A percentile compares a stretch with the other conserved stretches of the same genome.
Evolutionary conservation across 331 rosid species (phyloP).

Genomic region (Quercus tomentella): DNA sequence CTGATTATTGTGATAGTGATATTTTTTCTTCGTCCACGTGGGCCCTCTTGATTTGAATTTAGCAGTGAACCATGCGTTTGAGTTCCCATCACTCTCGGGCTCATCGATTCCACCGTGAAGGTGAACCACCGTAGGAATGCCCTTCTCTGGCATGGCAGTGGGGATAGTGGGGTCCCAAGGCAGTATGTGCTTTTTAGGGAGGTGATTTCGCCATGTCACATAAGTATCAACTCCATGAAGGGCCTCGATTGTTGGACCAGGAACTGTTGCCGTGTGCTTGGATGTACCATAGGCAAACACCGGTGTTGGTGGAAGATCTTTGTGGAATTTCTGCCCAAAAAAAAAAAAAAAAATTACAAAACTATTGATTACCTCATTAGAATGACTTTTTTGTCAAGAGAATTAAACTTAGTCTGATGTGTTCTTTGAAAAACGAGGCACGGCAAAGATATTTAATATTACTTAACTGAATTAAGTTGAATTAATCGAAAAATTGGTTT

Average conservation of each 20-base stretch:
- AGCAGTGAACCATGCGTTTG: constrained; percentile 42
- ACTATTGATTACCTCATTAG: not conserved
- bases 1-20: constrained; percentile 36
- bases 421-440: too few species aligned
- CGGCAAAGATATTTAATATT: too few species aligned
- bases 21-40: constrained; percentile 25
- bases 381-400: not conserved
- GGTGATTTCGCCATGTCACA: constrained; percentile 79
- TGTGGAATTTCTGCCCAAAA: constrained; percentile 63
- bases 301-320: constrained; percentile 64
- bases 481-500: not conserved
- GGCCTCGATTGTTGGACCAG: constrained; percentile 94
- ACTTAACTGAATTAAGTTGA: not conserved
- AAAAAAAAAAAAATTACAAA: not conserved
- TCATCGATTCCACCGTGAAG: constrained; percentile 43
- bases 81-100: constrained; percentile 42
- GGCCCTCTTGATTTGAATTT: constrained; percentile 26
- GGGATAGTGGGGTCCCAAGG: constrained; percentile 93
- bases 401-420: too few species aligned
- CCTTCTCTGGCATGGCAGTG: constrained; percentile 46
- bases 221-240: constrained; percentile 39
- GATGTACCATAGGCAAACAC: constrained; percentile 67
- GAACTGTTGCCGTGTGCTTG: constrained; percentile 50
- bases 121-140: constrained; percentile 54
- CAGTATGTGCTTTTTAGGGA: constrained; percentile 72